These are phyloP conservation scores for Crotalaria pallida DNA, from an alignment of 306 rosid genomes.

Conservation along the genomic window DNA sequence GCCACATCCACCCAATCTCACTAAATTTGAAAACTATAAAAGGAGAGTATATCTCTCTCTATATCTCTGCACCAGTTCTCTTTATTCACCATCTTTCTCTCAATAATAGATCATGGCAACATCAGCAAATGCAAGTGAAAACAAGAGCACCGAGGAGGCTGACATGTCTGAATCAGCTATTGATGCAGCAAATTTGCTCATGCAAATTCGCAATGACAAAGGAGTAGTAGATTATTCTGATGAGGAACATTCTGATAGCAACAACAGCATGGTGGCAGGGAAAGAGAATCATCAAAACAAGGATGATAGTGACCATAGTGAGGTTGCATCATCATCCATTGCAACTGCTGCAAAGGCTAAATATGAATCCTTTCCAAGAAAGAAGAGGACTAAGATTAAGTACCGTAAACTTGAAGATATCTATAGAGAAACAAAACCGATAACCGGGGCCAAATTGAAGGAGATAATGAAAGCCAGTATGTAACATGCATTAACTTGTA, in stretches of 20 bases:
- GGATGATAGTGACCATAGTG: not conserved
- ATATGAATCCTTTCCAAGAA: not conserved
- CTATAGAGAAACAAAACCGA: constrained; percentile 8
- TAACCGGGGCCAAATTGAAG: not conserved
- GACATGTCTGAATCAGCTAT: constrained; percentile 29
- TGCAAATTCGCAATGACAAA: constrained; percentile 54
- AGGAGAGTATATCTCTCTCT: not conserved
- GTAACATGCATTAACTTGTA: not conserved
- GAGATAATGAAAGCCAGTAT: constrained; percentile 10
- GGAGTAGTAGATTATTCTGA: not conserved
- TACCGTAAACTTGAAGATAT: constrained; percentile 16
- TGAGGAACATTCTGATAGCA: constrained; percentile 23
- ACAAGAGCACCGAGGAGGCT: not conserved
- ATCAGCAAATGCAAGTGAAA: constrained; percentile 10
- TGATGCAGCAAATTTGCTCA: constrained; percentile 45
- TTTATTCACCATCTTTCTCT: not conserved
- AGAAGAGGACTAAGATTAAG: too few species aligned
- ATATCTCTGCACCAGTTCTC: not conserved
- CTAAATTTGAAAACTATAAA: not conserved
- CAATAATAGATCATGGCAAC: constrained; percentile 15
- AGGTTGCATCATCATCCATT: constrained; percentile 7
- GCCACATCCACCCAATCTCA: not conserved
- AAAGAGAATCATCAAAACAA: not conserved
- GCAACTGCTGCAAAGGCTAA: not conserved
- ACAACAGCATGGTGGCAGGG: constrained; percentile 31